phyloP scores from a whole-genome alignment of 306 rosid species.

The Cyclanthera cordifolia region DNA sequence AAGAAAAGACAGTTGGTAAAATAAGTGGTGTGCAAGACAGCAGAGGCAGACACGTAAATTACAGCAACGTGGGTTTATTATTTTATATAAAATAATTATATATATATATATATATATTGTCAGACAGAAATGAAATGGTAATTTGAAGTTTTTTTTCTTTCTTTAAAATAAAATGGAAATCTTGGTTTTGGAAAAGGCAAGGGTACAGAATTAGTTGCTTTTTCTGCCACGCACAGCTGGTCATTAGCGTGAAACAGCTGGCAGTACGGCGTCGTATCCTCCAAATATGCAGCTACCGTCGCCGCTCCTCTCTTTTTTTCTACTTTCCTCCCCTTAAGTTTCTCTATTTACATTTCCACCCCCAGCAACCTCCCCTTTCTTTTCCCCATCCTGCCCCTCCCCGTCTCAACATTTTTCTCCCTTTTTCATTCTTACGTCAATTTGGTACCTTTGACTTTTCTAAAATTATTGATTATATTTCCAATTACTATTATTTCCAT shows the following conservation, averaged over 20 bases:
- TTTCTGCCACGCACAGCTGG: slow-evolving; percentile 33
- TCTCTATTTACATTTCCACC: not conserved
- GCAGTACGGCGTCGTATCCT: slow-evolving; percentile 29
- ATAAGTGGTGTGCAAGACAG: slow-evolving; percentile 5
- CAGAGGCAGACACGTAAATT: not conserved
- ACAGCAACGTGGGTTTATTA: slow-evolving; percentile 1
- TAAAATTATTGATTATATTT: not conserved
- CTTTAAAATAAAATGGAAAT: not conserved
- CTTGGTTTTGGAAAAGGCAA: slow-evolving; percentile 13
- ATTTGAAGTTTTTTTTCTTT: not conserved
- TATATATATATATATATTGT: not conserved
- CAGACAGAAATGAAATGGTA: not conserved
- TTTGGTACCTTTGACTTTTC: slow-evolving; percentile 5
- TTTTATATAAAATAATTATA: too few relatives aligned
- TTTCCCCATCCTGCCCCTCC: not conserved
- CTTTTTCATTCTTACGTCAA: not conserved
- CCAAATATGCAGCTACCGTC: slow-evolving; percentile 31
- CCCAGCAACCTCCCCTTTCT: not conserved
- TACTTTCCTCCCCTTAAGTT: not conserved
- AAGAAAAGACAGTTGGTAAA: not conserved
- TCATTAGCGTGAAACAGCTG: slow-evolving; percentile 46
- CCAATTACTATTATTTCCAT: too few relatives aligned
- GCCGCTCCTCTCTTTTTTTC: slow-evolving; percentile 12
- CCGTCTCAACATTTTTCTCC: not conserved
- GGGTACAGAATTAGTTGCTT: slow-evolving; percentile 9